Evolutionary conservation across 2,329 filamentous ascomycete genomes (phyloP), one percentile per base, ranked within the genome.

Genomic region (Ophiostoma piceae): DNA sequence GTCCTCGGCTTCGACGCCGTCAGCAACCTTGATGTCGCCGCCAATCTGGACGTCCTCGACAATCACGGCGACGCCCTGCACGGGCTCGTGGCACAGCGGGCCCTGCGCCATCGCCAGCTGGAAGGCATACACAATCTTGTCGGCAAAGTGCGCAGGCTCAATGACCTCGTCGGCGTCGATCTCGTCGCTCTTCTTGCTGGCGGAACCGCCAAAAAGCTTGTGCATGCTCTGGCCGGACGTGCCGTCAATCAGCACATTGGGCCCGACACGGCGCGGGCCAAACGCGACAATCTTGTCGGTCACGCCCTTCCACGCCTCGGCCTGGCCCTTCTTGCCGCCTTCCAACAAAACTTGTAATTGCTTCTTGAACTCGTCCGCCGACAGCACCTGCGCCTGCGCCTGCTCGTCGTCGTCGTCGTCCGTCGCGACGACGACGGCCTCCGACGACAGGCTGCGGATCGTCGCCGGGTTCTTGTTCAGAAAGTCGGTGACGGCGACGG

Each of bases 61-160:
- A 78, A 96, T 91, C 66, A 98, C 91, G 57, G 94, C 95, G 32
- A 97, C 86, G 67, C 95, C 95, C 80, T 97, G 94, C 66, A 97
- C 88, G 0, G 95, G 94, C 78, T 99, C 95, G 75, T 92, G 87
- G 79, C 95, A 98, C 67, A 98, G 85, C 0, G 95, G 94, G 0
- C 95, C 95, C 79, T 96, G 92, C 29, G 88, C 87, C 0, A 90
- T 96, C 54, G 92, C 91, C 19, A 98, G 89, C 78, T 99, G 95
- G 84, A 99, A 99, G 66, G 92, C 94, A 78, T 99, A 94, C 9
- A 88, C 84, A 73, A 98, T 91, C 77, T 96, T 98, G 81, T 98
- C 94, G 70, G 89, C 88, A 74, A 98, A 89, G 76, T 95, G 90
- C 67, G 84, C 84, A 3, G 89, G 83, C 69, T 84, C 80, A 60